These are phyloP conservation scores for Boletus tylopilopsis DNA, from an alignment of 768 basidiomycete genomes.

Conservation along the genomic window DNA sequence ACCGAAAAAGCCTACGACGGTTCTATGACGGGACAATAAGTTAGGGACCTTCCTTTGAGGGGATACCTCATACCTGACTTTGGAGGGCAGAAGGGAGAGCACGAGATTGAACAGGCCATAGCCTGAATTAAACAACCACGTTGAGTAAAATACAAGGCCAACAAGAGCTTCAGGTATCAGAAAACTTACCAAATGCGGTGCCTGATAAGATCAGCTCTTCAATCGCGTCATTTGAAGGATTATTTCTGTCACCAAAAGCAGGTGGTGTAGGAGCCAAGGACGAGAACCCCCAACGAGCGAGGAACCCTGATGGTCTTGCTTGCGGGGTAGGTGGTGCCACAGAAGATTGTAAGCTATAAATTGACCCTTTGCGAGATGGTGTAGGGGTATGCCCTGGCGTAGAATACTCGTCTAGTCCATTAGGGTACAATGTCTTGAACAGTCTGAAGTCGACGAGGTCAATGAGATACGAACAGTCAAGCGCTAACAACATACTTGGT, in stretches of 20 bases:
- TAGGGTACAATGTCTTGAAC: constrained; percentile 64
- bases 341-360: constrained; percentile 11
- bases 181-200: constrained; percentile 66
- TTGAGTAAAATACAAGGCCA: neutral
- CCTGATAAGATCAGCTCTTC: constrained; percentile 75
- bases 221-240: constrained; percentile 47
- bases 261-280: constrained; percentile 13
- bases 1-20: constrained; percentile 71
- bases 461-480: neutral
- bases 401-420: constrained; percentile 45
- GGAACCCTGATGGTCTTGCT: constrained; percentile 30
- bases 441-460: constrained; percentile 38
- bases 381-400: constrained; percentile 36
- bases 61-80: constrained; percentile 49
- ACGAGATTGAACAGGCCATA: constrained; percentile 78
- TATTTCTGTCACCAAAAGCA: constrained; percentile 14
- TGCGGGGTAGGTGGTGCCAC: constrained; percentile 15
- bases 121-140: constrained; percentile 21
- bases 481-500: constrained; percentile 43
- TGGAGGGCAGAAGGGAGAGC: constrained; percentile 70
- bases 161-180: neutral
- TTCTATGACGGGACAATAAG: constrained; percentile 35
- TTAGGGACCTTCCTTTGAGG: neutral
- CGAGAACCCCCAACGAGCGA: constrained; percentile 34
- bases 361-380: constrained; percentile 36